phyloP scores from a whole-genome alignment of 306 rosid species.

The Acacia crassicarpa region DNA sequence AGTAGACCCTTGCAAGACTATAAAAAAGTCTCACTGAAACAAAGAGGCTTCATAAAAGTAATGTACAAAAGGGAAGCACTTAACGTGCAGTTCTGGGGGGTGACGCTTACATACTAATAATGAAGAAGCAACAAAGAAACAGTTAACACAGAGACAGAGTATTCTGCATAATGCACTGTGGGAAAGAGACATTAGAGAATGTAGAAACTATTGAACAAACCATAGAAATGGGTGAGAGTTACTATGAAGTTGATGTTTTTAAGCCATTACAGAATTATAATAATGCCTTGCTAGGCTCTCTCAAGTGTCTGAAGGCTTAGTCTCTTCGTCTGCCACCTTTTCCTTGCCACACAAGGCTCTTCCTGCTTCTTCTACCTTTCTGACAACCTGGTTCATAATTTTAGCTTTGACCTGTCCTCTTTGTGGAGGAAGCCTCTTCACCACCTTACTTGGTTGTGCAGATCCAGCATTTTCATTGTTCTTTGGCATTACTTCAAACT shows the following conservation, averaged over 20 bases:
- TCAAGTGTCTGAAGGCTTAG: constrained; percentile 27
- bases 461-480: constrained; percentile 32
- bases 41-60: background rate
- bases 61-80: background rate
- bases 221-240: constrained; percentile 11
- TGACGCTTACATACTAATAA: background rate
- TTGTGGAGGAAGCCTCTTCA: constrained; percentile 52
- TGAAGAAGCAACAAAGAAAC: constrained; percentile 1
- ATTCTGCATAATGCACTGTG: background rate
- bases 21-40: background rate
- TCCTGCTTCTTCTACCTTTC: constrained; percentile 35
- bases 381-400: constrained; percentile 34
- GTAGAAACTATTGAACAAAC: constrained; percentile 1
- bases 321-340: constrained; percentile 34
- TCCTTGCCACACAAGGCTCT: constrained; percentile 34
- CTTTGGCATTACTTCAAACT: constrained; percentile 17
- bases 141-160: background rate
- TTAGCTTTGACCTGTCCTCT: constrained; percentile 52
- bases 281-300: background rate
- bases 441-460: constrained; percentile 12
- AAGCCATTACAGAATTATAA: background rate
- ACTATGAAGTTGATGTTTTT: background rate
- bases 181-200: background rate
- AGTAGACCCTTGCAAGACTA: background rate
- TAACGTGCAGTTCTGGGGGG: background rate